phyloP scores from a whole-genome alignment of 2,329 filamentous ascomycete species.

The Ophiostoma australiae region DNA sequence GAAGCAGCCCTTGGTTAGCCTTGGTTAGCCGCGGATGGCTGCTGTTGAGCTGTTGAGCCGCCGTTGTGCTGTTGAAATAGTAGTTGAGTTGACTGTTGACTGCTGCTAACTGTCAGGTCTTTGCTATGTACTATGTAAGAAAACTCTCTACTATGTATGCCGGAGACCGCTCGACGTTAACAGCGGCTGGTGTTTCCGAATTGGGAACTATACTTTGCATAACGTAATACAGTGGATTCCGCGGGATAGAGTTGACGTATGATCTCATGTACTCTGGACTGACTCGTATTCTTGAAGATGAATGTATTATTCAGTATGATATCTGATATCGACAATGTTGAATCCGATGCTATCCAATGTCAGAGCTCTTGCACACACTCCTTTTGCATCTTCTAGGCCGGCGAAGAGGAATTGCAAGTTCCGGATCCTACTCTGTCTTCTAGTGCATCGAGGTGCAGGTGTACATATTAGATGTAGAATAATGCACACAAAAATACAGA shows the following conservation, averaged over 20 bases:
- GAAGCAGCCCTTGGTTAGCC: neutral
- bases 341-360: no score
- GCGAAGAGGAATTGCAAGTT: neutral
- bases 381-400: neutral
- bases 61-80: no score
- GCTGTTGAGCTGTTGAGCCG: neutral
- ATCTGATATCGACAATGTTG: no score
- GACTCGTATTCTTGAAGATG: neutral
- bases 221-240: neutral
- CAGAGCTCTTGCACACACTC: no score
- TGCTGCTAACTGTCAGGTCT: no score
- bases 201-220: neutral
- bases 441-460: neutral
- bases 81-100: no score
- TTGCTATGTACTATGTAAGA: no score
- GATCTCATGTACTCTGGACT: neutral
- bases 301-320: no score
- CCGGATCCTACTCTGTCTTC: conserved; percentile 1
- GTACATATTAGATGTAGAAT: neutral
- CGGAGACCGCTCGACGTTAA: no score
- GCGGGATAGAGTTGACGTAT: neutral
- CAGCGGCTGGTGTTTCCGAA: neutral
- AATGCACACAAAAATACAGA: neutral
- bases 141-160: no score
- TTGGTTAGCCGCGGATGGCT: neutral